Percentiles rank a stretch among this genome's conserved stretches.
Conservation (phyloP, 2,329 filamentous ascomycete genomes). For the Epichloe gansuensis region DNA sequence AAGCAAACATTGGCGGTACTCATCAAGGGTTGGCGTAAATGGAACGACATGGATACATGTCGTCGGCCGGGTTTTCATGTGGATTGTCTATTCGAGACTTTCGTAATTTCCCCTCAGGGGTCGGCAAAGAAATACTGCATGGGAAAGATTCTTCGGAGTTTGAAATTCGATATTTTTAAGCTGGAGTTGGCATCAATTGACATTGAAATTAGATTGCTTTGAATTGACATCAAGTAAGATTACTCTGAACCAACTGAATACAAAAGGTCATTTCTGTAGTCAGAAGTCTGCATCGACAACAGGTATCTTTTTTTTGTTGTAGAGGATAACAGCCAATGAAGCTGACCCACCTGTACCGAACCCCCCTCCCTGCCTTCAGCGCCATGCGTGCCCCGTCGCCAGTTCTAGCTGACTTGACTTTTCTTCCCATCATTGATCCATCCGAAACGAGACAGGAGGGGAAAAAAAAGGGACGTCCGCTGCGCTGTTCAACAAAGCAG, state of each 20-base stretch:
- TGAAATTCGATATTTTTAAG: neutral
- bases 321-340: neutral
- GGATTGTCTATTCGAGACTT: neutral
- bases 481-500: neutral
- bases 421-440: neutral
- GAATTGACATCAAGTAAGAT: neutral
- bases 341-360: neutral
- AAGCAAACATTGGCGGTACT: neutral
- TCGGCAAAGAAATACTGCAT: neutral
- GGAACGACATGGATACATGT: neutral
- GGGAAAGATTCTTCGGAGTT: neutral
- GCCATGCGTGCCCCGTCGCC: neutral
- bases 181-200: neutral
- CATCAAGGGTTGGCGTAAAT: neutral
- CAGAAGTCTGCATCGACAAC: no score
- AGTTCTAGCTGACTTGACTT: neutral
- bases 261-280: no score
- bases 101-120: neutral
- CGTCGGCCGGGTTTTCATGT: neutral
- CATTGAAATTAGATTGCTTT: neutral
- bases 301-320: neutral
- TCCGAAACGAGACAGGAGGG: neutral
- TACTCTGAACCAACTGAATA: neutral
- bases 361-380: neutral
- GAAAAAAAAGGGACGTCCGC: neutral